These are phyloP conservation scores for Dactylella cylindrospora DNA, from an alignment of 2,329 filamentous ascomycete species.

Conservation along the genomic window DNA sequence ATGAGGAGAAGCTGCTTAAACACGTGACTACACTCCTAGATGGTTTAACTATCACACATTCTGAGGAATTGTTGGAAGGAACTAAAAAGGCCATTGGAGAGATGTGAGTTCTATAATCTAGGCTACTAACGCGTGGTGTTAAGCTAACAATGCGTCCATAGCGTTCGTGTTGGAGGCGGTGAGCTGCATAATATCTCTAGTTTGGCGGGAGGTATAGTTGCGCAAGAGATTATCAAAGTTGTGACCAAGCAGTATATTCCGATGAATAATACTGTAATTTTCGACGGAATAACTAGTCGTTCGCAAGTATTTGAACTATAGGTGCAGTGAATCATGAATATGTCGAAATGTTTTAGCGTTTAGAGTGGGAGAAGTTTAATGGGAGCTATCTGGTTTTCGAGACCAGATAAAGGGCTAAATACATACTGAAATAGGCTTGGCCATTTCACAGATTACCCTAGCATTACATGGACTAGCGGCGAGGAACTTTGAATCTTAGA, in stretches of 20 bases:
- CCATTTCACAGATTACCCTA: too few species aligned
- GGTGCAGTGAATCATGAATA: slow-evolving; percentile 44
- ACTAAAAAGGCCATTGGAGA: slow-evolving; percentile 56
- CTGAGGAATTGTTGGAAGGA: slow-evolving; percentile 58
- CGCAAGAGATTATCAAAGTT: slow-evolving; percentile 94
- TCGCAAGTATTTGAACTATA: slow-evolving; percentile 62
- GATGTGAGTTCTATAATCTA: too few species aligned
- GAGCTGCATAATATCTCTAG: slow-evolving; percentile 93
- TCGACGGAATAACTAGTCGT: slow-evolving; percentile 67
- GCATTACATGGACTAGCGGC: too few species aligned
- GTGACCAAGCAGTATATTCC: slow-evolving; percentile 72
- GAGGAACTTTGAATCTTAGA: too few species aligned
- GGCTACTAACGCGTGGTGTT: too few species aligned
- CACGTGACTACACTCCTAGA: slow-evolving; percentile 20
- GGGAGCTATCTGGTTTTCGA: too few species aligned
- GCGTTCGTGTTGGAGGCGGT: slow-evolving; percentile 71
- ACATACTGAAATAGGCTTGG: too few species aligned
- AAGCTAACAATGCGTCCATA: slow-evolving; percentile 1
- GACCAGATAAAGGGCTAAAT: too few species aligned
- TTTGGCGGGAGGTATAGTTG: slow-evolving; percentile 83
- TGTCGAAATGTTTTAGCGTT: too few species aligned
- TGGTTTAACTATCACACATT: slow-evolving; percentile 48
- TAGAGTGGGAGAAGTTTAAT: too few species aligned
- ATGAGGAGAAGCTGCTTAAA: slow-evolving; percentile 37
- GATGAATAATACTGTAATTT: slow-evolving; percentile 70